phyloP scores from a whole-genome alignment of 306 rosid genomes.

The Argentina anserina region DNA sequence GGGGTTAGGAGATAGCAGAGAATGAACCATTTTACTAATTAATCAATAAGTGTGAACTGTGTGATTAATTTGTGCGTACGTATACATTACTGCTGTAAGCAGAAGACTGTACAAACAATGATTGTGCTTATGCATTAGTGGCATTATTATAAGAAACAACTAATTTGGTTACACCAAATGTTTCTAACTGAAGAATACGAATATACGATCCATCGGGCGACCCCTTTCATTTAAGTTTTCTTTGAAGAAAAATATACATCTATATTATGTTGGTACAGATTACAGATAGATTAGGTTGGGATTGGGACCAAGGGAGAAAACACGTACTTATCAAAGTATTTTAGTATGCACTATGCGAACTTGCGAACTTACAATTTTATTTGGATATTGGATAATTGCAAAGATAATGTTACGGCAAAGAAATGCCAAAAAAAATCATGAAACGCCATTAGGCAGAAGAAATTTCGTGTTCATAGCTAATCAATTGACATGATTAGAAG shows the following conservation, averaged over 20 bases:
- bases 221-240: not conserved
- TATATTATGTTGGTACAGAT: not conserved
- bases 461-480: no score
- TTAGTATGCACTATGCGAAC: not conserved
- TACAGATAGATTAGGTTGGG: not conserved
- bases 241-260: no score
- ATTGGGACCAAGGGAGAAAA: no score
- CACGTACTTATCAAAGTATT: no score
- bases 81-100: not conserved
- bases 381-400: not conserved
- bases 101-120: not conserved
- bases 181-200: not conserved
- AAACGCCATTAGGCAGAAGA: no score
- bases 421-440: no score
- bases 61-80: not conserved
- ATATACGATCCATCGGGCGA: no score
- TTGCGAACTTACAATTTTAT: no score
- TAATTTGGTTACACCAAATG: not conserved
- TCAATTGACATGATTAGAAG: no score
- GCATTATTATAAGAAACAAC: not conserved
- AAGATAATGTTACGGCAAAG: no score
- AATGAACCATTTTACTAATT: not conserved
- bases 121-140: not conserved
- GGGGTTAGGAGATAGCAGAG: not conserved
- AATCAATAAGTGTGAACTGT: no score